A percentile compares a stretch with the other conserved stretches of the same genome.
These are phyloP conservation scores for Dactylellina parvicollis DNA, from an alignment of 2,329 filamentous ascomycete species.

Conservation along the genomic window DNA sequence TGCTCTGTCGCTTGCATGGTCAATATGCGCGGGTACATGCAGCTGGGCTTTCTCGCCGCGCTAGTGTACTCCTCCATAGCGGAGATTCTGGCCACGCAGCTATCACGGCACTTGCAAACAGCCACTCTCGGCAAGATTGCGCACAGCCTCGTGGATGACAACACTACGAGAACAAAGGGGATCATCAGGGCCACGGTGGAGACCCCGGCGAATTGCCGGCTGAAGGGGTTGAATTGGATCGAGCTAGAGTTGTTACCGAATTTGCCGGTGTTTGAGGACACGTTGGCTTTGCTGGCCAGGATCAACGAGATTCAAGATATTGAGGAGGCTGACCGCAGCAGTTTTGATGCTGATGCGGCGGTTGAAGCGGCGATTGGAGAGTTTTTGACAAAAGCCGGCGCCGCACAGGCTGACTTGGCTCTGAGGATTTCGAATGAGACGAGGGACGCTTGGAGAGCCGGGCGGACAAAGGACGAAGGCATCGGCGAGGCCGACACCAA, in stretches of 20 bases:
- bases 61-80: conserved; percentile 59
- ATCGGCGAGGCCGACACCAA: background rate
- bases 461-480: background rate
- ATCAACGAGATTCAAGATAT: conserved; percentile 33
- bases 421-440: conserved; percentile 31
- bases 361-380: conserved; percentile 19
- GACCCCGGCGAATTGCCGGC: conserved; percentile 2
- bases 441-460: conserved; percentile 10
- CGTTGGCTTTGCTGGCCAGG: conserved; percentile 9
- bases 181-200: conserved; percentile 37
- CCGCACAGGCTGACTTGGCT: conserved; percentile 1
- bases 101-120: conserved; percentile 57
- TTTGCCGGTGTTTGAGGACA: conserved; percentile 27
- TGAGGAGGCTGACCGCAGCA: background rate
- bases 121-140: conserved; percentile 15
- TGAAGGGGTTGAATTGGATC: conserved; percentile 32
- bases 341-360: conserved; percentile 11
- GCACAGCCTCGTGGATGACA: conserved; percentile 21
- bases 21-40: conserved; percentile 59
- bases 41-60: conserved; percentile 59
- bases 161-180: conserved; percentile 23
- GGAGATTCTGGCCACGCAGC: conserved; percentile 58
- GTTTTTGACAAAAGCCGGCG: conserved; percentile 13
- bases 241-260: conserved; percentile 24
- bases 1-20: conserved; percentile 60